Percentiles rank a stretch among this genome's conserved stretches.
Conservation (phyloP, 768 basidiomycete genomes). For the Boletus coccyginus region DNA sequence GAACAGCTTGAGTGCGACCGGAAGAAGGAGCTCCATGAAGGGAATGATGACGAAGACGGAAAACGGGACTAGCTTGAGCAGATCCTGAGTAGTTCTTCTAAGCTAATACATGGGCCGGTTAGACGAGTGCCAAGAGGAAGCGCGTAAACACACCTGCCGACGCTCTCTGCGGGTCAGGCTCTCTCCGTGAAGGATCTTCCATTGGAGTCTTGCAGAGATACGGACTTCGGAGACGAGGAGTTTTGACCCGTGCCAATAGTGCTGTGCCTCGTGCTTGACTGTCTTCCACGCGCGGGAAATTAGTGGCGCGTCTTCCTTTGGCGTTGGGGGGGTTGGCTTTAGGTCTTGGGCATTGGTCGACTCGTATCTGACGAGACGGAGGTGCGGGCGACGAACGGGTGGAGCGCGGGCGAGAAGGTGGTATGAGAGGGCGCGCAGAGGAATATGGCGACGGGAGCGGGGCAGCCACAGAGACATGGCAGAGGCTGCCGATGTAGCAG, state of each 20-base stretch:
- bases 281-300: constrained; percentile 78
- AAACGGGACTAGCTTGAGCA: constrained; percentile 92
- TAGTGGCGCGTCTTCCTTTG: constrained; percentile 47
- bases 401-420: constrained; percentile 14
- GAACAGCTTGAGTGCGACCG: constrained; percentile 94
- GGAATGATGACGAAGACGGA: constrained; percentile 93
- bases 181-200: constrained; percentile 91
- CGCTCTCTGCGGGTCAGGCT: constrained; percentile 89
- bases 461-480: constrained; percentile 79
- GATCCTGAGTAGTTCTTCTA: constrained; percentile 88
- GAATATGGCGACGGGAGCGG: constrained; percentile 34
- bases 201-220: constrained; percentile 83
- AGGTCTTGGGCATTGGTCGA: constrained; percentile 32
- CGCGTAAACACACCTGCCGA: constrained; percentile 63
- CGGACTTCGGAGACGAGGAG: constrained; percentile 92
- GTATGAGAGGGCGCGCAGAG: constrained; percentile 7
- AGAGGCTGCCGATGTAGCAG: neutral
- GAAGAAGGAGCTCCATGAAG: constrained; percentile 97
- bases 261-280: constrained; percentile 92
- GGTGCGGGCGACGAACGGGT: constrained; percentile 27
- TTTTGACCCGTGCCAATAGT: constrained; percentile 97
- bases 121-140: neutral
- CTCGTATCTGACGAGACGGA: constrained; percentile 8
- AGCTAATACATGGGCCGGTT: constrained; percentile 47
- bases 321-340: constrained; percentile 49